phyloP scores from a whole-genome alignment of 257 asterid genomes.

The Verbena officinalis region DNA sequence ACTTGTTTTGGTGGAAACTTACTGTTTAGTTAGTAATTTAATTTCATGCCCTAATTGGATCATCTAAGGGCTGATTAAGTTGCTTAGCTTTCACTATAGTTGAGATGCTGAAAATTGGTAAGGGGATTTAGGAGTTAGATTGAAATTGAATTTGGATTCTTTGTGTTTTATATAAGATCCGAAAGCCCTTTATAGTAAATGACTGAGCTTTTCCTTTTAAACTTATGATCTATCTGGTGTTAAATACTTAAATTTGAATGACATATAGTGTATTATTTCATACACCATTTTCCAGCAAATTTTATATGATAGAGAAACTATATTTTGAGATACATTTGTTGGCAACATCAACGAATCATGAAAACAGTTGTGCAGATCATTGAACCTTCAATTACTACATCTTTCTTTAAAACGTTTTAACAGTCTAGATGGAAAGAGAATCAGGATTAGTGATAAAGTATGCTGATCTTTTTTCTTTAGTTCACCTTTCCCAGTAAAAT shows the following conservation, averaged over 20 bases:
- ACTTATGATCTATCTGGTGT: background rate
- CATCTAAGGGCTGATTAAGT: too few species aligned
- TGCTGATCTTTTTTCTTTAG: too few species aligned
- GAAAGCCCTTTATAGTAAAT: background rate
- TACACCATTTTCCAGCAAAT: background rate
- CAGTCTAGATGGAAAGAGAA: background rate
- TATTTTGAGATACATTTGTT: constrained; percentile 5
- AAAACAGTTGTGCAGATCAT: too few species aligned
- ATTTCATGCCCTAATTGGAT: background rate
- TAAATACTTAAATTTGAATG: background rate
- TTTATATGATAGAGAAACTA: background rate
- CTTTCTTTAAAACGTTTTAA: background rate
- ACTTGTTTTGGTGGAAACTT: background rate
- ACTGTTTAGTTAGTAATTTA: background rate
- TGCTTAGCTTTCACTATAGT: too few species aligned
- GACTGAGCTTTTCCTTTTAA: background rate
- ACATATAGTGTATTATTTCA: background rate
- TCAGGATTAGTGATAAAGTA: background rate
- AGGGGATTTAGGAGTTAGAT: constrained; percentile 12
- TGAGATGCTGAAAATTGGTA: background rate
- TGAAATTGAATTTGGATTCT: background rate
- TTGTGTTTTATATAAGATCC: background rate
- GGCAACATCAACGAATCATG: too few species aligned
- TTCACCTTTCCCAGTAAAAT: too few species aligned
- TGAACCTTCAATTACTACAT: background rate